phyloP scores from a whole-genome alignment of 345 rosid genomes.

The Corchorus capsularis region DNA sequence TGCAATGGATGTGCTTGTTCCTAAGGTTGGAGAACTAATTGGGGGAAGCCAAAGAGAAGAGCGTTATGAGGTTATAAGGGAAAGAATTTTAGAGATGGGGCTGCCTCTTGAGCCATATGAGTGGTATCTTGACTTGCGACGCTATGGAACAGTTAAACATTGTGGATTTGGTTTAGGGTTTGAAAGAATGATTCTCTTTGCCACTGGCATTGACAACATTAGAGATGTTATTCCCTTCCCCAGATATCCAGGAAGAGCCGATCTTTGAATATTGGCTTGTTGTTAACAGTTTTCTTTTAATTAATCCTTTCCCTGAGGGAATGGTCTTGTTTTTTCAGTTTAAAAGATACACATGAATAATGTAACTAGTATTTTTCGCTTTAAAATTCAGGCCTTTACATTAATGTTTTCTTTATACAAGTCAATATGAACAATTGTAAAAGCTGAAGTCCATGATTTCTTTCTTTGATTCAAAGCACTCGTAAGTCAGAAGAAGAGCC shows the following conservation, averaged over 20 bases:
- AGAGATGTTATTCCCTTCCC: slow-evolving; percentile 97
- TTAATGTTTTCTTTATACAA: too few relatives aligned
- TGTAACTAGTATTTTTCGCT: background rate
- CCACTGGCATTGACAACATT: slow-evolving; percentile 92
- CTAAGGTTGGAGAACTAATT: slow-evolving; percentile 96
- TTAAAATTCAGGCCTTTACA: background rate
- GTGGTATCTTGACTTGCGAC: slow-evolving; percentile 90
- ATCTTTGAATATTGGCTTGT: slow-evolving; percentile 59
- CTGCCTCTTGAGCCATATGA: slow-evolving; percentile 83
- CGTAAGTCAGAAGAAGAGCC: too few relatives aligned
- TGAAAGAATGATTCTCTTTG: slow-evolving; percentile 90
- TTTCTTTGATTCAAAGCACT: too few relatives aligned
- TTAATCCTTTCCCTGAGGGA: background rate
- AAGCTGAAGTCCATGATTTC: too few relatives aligned
- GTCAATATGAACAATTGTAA: too few relatives aligned
- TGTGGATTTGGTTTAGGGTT: slow-evolving; percentile 92
- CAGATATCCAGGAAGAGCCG: slow-evolving; percentile 91
- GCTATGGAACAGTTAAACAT: slow-evolving; percentile 88
- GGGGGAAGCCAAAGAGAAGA: slow-evolving; percentile 99
- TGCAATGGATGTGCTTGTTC: slow-evolving; percentile 97
- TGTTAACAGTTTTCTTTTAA: background rate
- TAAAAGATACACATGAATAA: background rate
- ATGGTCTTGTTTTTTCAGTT: background rate
- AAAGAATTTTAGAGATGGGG: slow-evolving; percentile 74
- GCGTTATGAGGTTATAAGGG: slow-evolving; percentile 58